A percentile compares a stretch with the other conserved stretches of the same genome.
These are phyloP conservation scores for Apiospora arundinis DNA, from an alignment of 2,329 filamentous ascomycete species.

Conservation along the genomic window DNA sequence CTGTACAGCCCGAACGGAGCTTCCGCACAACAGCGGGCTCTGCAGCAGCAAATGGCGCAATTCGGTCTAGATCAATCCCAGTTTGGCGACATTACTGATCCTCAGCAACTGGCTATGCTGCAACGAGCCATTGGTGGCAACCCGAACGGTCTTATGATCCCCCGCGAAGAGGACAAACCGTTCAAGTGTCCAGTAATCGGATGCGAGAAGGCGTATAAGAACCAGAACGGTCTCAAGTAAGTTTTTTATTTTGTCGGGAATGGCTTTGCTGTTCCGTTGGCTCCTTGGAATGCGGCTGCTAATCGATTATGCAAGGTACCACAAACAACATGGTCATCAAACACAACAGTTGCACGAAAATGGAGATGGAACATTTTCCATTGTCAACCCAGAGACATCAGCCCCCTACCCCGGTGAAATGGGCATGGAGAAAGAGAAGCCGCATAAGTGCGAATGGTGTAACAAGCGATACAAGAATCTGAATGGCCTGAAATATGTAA, in stretches of 20 bases:
- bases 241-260: constrained; percentile 35
- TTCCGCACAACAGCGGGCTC: constrained; percentile 66
- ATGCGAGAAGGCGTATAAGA: constrained; percentile 99
- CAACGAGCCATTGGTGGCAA: constrained; percentile 50
- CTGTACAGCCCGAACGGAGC: constrained; percentile 86
- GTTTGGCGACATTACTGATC: constrained; percentile 77
- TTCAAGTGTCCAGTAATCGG: constrained; percentile 98
- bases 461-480: constrained; percentile 99
- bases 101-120: constrained; percentile 62
- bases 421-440: constrained; percentile 99
- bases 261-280: constrained; percentile 21
- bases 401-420: constrained; percentile 93
- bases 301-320: constrained; percentile 56
- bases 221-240: constrained; percentile 97
- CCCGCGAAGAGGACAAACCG: constrained; percentile 92
- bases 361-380: constrained; percentile 95
- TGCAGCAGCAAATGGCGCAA: constrained; percentile 72
- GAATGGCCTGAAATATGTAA: constrained; percentile 94
- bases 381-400: constrained; percentile 94
- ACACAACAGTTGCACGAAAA: constrained; percentile 98
- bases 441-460: constrained; percentile 95
- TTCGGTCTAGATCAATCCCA: constrained; percentile 79
- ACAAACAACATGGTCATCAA: constrained; percentile 88
- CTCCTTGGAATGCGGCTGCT: constrained; percentile 30
- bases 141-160: constrained; percentile 66